phyloP scores from a whole-genome alignment of 768 basidiomycete genomes.

The Hortiboletus campestris region DNA sequence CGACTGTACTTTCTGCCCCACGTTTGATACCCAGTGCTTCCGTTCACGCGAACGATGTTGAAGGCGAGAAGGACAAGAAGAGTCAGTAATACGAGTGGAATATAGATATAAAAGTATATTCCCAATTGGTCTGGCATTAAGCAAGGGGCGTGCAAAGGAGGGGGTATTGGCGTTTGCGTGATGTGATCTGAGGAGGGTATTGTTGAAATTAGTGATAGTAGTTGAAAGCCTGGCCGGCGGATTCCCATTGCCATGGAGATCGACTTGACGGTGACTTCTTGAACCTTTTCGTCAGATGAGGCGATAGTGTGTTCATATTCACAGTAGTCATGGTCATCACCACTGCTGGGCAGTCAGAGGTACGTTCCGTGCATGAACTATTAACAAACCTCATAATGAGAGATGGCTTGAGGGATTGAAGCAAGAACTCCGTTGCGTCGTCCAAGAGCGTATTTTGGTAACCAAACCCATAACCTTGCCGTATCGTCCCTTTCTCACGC shows the following conservation, averaged over 20 bases:
- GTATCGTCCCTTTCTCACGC: constrained; percentile 73
- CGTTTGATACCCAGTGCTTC: constrained; percentile 2
- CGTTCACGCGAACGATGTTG: constrained; percentile 21
- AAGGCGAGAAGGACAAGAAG: constrained; percentile 43
- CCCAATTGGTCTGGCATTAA: constrained; percentile 80
- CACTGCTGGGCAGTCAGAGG: constrained; percentile 43
- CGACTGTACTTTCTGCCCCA: constrained; percentile 9
- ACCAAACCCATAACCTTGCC: constrained; percentile 70
- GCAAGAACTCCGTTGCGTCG: constrained; percentile 61
- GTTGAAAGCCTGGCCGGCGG: constrained; percentile 80
- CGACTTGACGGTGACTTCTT: constrained; percentile 86
- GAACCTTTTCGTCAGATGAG: constrained; percentile 33
- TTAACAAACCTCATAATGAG: constrained; percentile 68
- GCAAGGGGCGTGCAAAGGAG: constrained; percentile 61
- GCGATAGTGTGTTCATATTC: constrained; percentile 57
- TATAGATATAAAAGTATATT: constrained; percentile 72
- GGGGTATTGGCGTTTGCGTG: constrained; percentile 30
- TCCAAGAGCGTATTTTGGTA: constrained; percentile 84
- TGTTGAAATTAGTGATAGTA: constrained; percentile 68
- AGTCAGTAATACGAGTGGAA: constrained; percentile 64
- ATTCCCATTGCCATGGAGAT: constrained; percentile 91
- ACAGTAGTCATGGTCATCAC: constrained; percentile 96
- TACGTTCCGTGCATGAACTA: not conserved
- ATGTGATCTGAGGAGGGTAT: constrained; percentile 25
- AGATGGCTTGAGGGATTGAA: constrained; percentile 61